Evolutionary conservation across 2,329 filamentous ascomycete species (phyloP).

Genomic region (Mollisia scopiformis): DNA sequence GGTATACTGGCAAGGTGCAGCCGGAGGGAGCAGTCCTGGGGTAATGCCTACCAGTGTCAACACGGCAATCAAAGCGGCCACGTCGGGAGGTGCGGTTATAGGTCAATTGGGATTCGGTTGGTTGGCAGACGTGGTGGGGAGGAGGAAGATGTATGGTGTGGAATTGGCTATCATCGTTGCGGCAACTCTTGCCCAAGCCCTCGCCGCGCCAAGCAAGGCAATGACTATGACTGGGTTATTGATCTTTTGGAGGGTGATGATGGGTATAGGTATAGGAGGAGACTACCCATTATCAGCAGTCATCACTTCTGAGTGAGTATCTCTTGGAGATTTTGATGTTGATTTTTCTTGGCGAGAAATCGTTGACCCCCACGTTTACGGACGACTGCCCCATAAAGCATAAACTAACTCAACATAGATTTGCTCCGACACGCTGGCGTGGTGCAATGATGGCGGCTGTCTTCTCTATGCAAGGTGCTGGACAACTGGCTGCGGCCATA

Average conservation of each 20-base stretch:
- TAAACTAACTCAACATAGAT: conserved; percentile 47
- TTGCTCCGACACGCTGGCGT: conserved; percentile 80
- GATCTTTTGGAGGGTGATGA: conserved; percentile 77
- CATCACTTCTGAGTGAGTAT: conserved; percentile 64
- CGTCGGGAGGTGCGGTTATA: conserved; percentile 76
- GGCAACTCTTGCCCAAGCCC: conserved; percentile 68
- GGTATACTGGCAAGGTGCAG: conserved; percentile 68
- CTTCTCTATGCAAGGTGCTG: conserved; percentile 84
- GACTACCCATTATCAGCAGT: conserved; percentile 82
- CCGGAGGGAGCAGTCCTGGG: conserved; percentile 51
- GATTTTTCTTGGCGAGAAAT: not conserved
- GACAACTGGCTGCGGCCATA: conserved; percentile 74
- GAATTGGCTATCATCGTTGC: conserved; percentile 75
- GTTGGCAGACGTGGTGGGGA: conserved; percentile 75
- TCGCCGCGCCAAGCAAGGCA: conserved; percentile 62
- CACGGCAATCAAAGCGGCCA: conserved; percentile 80
- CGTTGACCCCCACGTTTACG: not conserved
- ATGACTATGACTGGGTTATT: conserved; percentile 63
- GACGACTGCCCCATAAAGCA: no score
- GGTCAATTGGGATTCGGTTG: conserved; percentile 79
- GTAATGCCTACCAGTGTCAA: conserved; percentile 65
- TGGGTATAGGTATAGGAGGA: conserved; percentile 80
- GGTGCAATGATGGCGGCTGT: conserved; percentile 84
- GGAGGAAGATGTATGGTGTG: conserved; percentile 81
- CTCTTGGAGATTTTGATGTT: not conserved